These are phyloP conservation scores for Begonia peltatifolia DNA, from an alignment of 306 rosid genomes.

Conservation along the genomic window DNA sequence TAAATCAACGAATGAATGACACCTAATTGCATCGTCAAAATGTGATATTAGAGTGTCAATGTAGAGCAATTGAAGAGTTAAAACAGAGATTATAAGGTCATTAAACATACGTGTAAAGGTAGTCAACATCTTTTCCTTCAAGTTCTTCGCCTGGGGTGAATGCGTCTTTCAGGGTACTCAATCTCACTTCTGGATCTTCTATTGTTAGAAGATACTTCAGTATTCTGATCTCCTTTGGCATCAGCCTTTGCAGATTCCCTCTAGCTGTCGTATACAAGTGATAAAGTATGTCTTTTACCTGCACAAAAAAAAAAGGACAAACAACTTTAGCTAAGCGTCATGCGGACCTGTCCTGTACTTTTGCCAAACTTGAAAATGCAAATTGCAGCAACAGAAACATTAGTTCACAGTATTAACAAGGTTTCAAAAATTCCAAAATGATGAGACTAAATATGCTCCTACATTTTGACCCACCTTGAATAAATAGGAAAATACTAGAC, in stretches of 20 bases:
- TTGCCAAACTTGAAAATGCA: no score
- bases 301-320: slow-evolving; percentile 1
- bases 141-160: slow-evolving; percentile 91
- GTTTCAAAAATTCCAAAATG: no score
- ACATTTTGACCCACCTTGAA: no score
- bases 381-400: no score
- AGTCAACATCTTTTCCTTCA: slow-evolving; percentile 61
- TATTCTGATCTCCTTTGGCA: slow-evolving; percentile 87
- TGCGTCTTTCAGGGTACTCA: slow-evolving; percentile 57
- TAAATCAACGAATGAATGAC: no score
- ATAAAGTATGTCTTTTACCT: slow-evolving; percentile 76
- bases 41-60: no score
- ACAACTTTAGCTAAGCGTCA: not conserved
- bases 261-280: slow-evolving; percentile 69
- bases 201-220: slow-evolving; percentile 61
- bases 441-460: no score
- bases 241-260: slow-evolving; percentile 64
- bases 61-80: not conserved
- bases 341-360: no score
- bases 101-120: slow-evolving; percentile 57
- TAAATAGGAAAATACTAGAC: no score
- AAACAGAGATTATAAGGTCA: slow-evolving; percentile 3
- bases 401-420: no score
- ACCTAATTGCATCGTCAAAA: no score
- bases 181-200: slow-evolving; percentile 59